Conservation (phyloP, 306 rosid species). For the Lotus japonicus region DNA sequence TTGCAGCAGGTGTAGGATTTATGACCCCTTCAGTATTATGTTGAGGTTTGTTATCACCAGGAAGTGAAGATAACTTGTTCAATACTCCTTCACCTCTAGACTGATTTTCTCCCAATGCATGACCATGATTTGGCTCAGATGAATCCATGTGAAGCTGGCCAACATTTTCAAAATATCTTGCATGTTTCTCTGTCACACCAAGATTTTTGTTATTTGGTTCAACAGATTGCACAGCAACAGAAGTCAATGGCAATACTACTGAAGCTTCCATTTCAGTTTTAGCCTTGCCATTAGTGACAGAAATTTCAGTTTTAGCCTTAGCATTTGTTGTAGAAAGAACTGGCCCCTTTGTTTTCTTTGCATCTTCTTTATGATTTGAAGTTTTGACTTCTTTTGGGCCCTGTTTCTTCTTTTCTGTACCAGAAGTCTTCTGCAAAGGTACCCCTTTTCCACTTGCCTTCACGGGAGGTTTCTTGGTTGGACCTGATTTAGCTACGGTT, state of each 20-base stretch:
- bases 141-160: constrained; percentile 4
- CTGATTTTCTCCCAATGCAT: constrained; percentile 8
- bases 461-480: constrained; percentile 45
- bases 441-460: constrained; percentile 44
- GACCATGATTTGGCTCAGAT: constrained; percentile 29
- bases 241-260: constrained; percentile 30
- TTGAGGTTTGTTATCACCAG: constrained; percentile 38
- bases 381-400: constrained; percentile 48
- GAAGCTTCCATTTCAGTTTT: constrained; percentile 31
- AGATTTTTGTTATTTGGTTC: constrained; percentile 24
- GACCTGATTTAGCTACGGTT: constrained; percentile 32
- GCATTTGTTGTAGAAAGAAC: constrained; percentile 32
- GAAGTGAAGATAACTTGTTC: constrained; percentile 36
- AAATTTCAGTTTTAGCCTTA: too few relatives aligned
- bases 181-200: constrained; percentile 36
- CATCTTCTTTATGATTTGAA: constrained; percentile 29
- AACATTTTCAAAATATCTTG: constrained; percentile 23
- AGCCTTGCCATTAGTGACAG: constrained; percentile 28
- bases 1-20: constrained; percentile 30
- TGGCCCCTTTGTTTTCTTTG: constrained; percentile 29
- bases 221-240: constrained; percentile 19
- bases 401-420: constrained; percentile 48
- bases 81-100: constrained; percentile 20
- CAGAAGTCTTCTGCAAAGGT: constrained; percentile 35
- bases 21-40: constrained; percentile 28